Evolutionary conservation across 306 rosid species (phyloP).

Genomic region (Rosa chinensis): DNA sequence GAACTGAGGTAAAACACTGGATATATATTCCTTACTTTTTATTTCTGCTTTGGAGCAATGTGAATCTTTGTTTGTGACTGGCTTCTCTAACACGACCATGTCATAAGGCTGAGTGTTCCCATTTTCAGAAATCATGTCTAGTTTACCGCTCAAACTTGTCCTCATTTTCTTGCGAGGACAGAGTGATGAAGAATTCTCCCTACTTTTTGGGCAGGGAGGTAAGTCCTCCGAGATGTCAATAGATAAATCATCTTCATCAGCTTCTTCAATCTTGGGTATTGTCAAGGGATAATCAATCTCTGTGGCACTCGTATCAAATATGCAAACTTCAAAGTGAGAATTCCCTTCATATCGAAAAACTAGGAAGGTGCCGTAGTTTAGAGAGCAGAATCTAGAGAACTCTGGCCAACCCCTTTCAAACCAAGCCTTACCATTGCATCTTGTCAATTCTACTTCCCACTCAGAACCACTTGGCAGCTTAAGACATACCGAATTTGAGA

Average conservation of each 20-base stretch:
- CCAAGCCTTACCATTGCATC: not conserved
- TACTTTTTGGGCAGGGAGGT: not conserved
- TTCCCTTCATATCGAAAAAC: constrained; percentile 12
- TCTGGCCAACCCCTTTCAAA: constrained; percentile 20
- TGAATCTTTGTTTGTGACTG: not conserved
- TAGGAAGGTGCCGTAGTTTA: not conserved
- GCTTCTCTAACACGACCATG: not conserved
- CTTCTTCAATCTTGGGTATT: not conserved
- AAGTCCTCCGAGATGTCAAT: not conserved
- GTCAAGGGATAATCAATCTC: constrained; percentile 12
- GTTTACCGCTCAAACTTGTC: not conserved
- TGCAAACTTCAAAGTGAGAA: not conserved
- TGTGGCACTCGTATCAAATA: constrained; percentile 10
- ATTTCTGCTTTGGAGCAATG: constrained; percentile 2
- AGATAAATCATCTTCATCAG: not conserved
- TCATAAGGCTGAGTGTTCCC: not conserved
- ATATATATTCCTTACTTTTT: not conserved
- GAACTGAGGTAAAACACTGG: not conserved
- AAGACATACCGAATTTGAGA: not conserved
- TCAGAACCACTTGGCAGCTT: constrained; percentile 12
- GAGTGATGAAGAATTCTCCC: not conserved
- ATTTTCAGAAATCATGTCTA: not conserved
- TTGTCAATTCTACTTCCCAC: constrained; percentile 17
- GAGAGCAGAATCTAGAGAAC: constrained; percentile 6
- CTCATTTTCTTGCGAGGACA: constrained; percentile 10